phyloP scores from a whole-genome alignment of 1,139 yeast species.

The Saccharomycopsis hybrid region DNA sequence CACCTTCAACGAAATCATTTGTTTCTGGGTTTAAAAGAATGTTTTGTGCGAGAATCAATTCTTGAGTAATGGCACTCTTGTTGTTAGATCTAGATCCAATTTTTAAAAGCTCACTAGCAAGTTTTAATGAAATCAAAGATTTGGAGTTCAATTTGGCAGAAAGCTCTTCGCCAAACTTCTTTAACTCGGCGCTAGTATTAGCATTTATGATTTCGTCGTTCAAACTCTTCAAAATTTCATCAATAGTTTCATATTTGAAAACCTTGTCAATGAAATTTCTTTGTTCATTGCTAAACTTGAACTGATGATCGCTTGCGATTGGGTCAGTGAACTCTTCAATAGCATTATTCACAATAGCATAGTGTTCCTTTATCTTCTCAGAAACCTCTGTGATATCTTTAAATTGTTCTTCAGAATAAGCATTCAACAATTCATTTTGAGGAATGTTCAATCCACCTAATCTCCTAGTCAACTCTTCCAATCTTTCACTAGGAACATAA shows the following conservation, averaged over 20 bases:
- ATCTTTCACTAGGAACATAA: slow-evolving; percentile 63
- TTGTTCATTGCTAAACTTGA: slow-evolving; percentile 50
- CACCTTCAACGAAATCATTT: slow-evolving; percentile 70
- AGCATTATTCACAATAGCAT: slow-evolving; percentile 52
- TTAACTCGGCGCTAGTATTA: slow-evolving; percentile 36
- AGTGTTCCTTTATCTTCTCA: slow-evolving; percentile 24
- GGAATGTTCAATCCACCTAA: slow-evolving; percentile 42
- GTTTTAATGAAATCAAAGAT: slow-evolving; percentile 75
- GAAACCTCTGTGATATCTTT: slow-evolving; percentile 11
- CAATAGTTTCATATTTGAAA: slow-evolving; percentile 54
- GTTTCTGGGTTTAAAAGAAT: slow-evolving; percentile 56
- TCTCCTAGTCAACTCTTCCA: slow-evolving; percentile 58
- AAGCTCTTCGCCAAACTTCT: slow-evolving; percentile 62
- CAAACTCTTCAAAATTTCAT: slow-evolving; percentile 55
- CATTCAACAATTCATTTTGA: slow-evolving; percentile 17
- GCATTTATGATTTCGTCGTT: slow-evolving; percentile 28
- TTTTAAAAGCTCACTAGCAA: slow-evolving; percentile 64
- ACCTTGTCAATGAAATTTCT: slow-evolving; percentile 61
- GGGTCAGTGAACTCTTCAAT: slow-evolving; percentile 73
- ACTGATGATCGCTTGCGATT: slow-evolving; percentile 59
- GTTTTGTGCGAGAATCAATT: slow-evolving; percentile 71
- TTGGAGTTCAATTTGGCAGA: slow-evolving; percentile 44
- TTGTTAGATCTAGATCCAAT: slow-evolving; percentile 56
- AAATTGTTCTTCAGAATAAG: slow-evolving; percentile 9
- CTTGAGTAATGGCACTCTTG: slow-evolving; percentile 62